Evolutionary conservation across 768 basidiomycete genomes (phyloP).

Genomic region (Rhodotorula taiwanensis): DNA sequence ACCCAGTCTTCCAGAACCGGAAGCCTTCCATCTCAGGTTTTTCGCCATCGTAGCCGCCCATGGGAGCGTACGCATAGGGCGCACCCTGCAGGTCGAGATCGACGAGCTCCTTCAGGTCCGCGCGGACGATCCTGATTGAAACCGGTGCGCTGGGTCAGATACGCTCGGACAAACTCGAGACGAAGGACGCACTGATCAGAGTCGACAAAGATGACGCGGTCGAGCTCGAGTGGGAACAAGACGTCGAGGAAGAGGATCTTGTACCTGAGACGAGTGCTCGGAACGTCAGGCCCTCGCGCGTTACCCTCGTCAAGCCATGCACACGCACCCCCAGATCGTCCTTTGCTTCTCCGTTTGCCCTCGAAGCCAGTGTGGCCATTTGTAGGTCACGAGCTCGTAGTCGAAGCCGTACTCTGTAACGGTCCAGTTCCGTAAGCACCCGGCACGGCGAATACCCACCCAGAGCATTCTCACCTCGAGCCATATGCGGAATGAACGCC

Average conservation of each 20-base stretch:
- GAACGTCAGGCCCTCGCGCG: no score
- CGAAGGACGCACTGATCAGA: conserved; percentile 62
- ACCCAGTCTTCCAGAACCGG: conserved; percentile 97
- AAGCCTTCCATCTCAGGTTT: conserved; percentile 84
- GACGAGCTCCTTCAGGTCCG: conserved; percentile 92
- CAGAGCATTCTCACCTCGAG: conserved; percentile 6
- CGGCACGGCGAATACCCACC: no score
- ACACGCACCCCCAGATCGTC: conserved; percentile 82
- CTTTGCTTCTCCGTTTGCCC: conserved; percentile 95
- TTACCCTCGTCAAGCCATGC: no score
- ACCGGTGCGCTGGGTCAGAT: conserved; percentile 88
- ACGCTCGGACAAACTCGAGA: conserved; percentile 84
- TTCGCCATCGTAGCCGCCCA: conserved; percentile 78
- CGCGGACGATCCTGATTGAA: conserved; percentile 82
- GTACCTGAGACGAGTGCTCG: no score
- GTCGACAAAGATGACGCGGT: conserved; percentile 98
- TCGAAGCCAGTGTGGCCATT: conserved; percentile 98
- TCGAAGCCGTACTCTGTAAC: conserved; percentile 91
- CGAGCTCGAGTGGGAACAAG: conserved; percentile 96
- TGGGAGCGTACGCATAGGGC: conserved; percentile 85
- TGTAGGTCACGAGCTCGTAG: conserved; percentile 96
- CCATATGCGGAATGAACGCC: conserved; percentile 42
- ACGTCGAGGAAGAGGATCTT: conserved; percentile 99
- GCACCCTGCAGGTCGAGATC: conserved; percentile 85
- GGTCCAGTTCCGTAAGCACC: conserved; percentile 62